These are phyloP conservation scores for Boletus vinaceobasis DNA, from an alignment of 768 basidiomycete genomes.

Conservation along the genomic window DNA sequence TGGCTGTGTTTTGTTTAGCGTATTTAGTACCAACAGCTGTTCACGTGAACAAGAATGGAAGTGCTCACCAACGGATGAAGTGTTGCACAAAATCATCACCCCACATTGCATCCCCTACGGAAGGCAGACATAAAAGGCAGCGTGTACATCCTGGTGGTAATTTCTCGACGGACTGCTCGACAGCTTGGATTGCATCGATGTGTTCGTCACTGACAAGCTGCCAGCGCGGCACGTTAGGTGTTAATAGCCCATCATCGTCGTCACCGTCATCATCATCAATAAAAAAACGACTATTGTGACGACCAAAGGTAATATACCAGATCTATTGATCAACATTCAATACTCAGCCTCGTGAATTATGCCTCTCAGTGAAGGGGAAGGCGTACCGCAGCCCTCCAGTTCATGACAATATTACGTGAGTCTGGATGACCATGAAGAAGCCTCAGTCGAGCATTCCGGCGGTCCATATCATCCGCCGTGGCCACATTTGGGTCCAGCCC, in stretches of 20 bases:
- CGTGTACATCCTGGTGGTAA: neutral
- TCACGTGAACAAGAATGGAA: neutral
- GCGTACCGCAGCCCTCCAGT: conserved; percentile 10
- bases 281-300: too few species aligned
- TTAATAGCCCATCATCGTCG: too few species aligned
- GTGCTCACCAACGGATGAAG: neutral
- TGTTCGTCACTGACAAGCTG: neutral
- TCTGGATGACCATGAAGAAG: neutral
- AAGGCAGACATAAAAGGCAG: conserved; percentile 2
- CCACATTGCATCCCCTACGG: neutral
- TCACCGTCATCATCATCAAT: too few species aligned
- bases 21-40: neutral
- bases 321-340: neutral
- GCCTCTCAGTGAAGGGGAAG: neutral
- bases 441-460: conserved; percentile 9
- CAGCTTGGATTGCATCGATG: neutral
- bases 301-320: neutral
- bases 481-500: conserved; percentile 6
- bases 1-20: neutral
- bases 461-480: conserved; percentile 10
- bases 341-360: too few species aligned
- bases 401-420: neutral
- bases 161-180: neutral
- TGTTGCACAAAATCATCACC: neutral
- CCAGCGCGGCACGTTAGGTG: neutral